Base-by-base conservation (phyloP, 2,329 filamentous ascomycete genomes). In the Knoxdaviesia proteae region DNA sequence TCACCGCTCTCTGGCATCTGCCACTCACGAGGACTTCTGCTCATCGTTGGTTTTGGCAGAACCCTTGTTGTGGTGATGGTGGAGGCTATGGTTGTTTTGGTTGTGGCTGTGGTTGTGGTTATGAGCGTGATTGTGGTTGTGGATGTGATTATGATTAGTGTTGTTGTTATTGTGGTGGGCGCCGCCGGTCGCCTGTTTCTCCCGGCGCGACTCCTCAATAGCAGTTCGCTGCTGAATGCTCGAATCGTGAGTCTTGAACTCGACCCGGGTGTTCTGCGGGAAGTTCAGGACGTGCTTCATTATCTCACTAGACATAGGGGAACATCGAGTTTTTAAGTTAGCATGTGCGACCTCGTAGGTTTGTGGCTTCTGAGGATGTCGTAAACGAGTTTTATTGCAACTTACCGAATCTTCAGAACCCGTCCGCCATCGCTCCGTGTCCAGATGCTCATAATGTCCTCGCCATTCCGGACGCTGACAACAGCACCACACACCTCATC, bases 371-470 rank as follows among this genome's bases (percentile, higher is more conserved):
- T 7, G 36, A 29, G 30, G 38, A 34, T 2, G 35, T 10, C 8
- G 34, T 5, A 11, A 29, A 2, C 3, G 20, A 20, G 20, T 20
- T 20, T 20, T 20, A 20, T 20, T 36, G 4, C 32, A 36, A 61
- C 76, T 52, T 72, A 93, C 81, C 88, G 79, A 54, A 98, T 94
- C 67, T 93, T 94, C 52, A 96, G 80, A 59, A 94, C 92, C 53
- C 84, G 78, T 48, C 86, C 84, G 38, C 86, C 88, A 54, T 93
- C 84, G 53, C 84, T 90, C 59, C 86, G 82, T 44, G 87, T 93
- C 90, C 90, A 98, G 56, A 98, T 86, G 63, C 86, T 94, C 59
- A 98, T 71, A 47, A 96, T 92, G 56, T 98, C 90, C 63, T 98
- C 90, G 38, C 87, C 88, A 54, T 87, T 93, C 48, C 90, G 74